phyloP scores from a whole-genome alignment of 768 basidiomycete genomes.

The Lactarius hengduanensis region DNA sequence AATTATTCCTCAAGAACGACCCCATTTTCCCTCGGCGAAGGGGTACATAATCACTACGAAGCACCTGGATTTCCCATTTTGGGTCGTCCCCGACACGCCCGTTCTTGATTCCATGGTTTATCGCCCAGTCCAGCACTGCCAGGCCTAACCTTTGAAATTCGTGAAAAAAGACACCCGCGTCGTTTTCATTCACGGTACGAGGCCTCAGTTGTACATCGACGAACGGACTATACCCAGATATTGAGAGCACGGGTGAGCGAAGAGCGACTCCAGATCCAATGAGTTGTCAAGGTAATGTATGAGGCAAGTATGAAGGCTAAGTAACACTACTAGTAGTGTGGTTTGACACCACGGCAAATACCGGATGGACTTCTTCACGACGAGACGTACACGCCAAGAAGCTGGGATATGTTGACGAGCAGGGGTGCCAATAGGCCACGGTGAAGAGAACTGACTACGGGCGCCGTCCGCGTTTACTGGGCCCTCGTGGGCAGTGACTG shows the following conservation, averaged over 20 bases:
- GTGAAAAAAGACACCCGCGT: constrained; percentile 64
- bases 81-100: constrained; percentile 42
- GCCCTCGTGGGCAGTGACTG: constrained; percentile 52
- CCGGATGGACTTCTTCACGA: constrained; percentile 62
- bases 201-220: constrained; percentile 59
- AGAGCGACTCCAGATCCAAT: constrained; percentile 49
- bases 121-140: constrained; percentile 46
- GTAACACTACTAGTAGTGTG: constrained; percentile 43
- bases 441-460: constrained; percentile 47
- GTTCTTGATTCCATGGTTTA: constrained; percentile 58
- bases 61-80: constrained; percentile 29
- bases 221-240: constrained; percentile 78
- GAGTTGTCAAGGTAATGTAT: constrained; percentile 45
- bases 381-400: constrained; percentile 52
- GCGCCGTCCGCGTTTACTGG: constrained; percentile 60
- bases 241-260: constrained; percentile 80
- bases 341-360: constrained; percentile 46
- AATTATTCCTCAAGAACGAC: too few species aligned
- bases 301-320: constrained; percentile 55
- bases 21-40: constrained; percentile 34
- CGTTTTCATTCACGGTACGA: constrained; percentile 48
- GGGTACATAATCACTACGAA: constrained; percentile 28
- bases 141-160: constrained; percentile 56
- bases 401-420: constrained; percentile 36
- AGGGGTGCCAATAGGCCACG: neutral